Evolutionary conservation across 2,329 filamentous ascomycete species (phyloP).

Genomic region (Seiridium cupressi): DNA sequence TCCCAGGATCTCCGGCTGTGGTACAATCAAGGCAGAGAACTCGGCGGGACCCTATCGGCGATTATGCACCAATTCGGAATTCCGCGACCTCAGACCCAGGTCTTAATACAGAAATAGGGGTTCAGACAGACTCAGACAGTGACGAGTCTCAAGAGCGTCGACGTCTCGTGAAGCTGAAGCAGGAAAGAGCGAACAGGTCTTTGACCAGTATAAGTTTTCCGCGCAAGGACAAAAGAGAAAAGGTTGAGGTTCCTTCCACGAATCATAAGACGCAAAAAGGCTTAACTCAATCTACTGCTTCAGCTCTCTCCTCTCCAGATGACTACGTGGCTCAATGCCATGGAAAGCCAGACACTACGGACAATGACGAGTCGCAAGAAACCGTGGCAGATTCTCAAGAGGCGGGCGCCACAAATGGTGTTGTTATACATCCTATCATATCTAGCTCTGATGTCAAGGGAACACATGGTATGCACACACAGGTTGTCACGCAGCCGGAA

Average conservation of each 20-base stretch:
- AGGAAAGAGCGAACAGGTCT: slow-evolving; percentile 23
- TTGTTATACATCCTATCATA: background rate
- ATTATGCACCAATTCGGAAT: slow-evolving; percentile 22
- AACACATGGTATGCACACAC: background rate
- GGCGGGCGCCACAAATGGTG: background rate
- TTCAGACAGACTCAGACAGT: slow-evolving; percentile 23
- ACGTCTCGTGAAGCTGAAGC: slow-evolving; percentile 21
- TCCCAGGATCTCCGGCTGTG: slow-evolving; percentile 15
- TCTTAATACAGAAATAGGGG: slow-evolving; percentile 7
- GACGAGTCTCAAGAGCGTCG: slow-evolving; percentile 21
- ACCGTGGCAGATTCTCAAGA: slow-evolving; percentile 30
- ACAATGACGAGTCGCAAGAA: slow-evolving; percentile 24
- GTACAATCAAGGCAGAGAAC: slow-evolving; percentile 10
- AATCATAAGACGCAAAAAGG: slow-evolving; percentile 15
- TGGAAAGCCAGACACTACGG: slow-evolving; percentile 11
- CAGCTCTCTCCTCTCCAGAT: slow-evolving; percentile 11
- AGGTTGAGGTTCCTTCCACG: slow-evolving; percentile 29
- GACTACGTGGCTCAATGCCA: slow-evolving; percentile 13
- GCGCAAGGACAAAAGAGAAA: slow-evolving; percentile 12
- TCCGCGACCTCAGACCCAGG: slow-evolving; percentile 6
- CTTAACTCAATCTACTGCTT: background rate
- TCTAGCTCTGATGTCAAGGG: background rate
- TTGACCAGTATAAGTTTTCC: slow-evolving; percentile 22
- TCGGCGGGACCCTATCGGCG: slow-evolving; percentile 24
- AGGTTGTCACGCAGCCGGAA: background rate